phyloP scores from a whole-genome alignment of 352 stramenopile genomes.

The Globisporangium barbulae region DNA sequence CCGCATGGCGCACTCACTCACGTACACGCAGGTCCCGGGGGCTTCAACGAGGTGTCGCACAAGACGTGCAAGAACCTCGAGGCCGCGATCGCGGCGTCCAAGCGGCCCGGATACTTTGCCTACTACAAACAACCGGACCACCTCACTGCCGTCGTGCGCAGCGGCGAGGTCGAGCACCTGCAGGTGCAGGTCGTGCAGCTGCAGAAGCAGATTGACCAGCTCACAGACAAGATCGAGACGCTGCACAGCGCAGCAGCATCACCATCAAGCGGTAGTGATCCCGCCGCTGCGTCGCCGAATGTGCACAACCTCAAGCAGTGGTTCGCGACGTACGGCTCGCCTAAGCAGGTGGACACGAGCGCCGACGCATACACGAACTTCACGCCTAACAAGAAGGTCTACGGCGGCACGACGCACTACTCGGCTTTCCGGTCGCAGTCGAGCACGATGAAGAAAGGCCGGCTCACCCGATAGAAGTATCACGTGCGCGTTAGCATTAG shows the following conservation, averaged over 20 bases:
- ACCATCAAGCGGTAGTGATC: background rate
- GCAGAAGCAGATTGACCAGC: conserved; percentile 70
- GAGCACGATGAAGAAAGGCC: conserved; percentile 74
- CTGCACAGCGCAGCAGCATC: conserved; percentile 7
- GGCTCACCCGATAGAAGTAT: conserved; percentile 51
- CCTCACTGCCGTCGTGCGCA: conserved; percentile 44
- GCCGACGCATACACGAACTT: conserved; percentile 63
- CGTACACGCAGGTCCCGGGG: conserved; percentile 32
- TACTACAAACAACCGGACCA: conserved; percentile 73
- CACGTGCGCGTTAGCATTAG: background rate
- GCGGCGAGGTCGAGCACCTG: conserved; percentile 56
- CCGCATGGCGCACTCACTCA: background rate
- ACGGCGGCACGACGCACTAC: conserved; percentile 75
- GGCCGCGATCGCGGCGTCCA: conserved; percentile 68
- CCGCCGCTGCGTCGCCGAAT: conserved; percentile 9
- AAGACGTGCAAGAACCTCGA: conserved; percentile 84
- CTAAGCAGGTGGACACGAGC: conserved; percentile 33
- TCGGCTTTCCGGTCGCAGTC: conserved; percentile 60
- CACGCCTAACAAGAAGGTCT: conserved; percentile 63
- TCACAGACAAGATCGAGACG: conserved; percentile 48
- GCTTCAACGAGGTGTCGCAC: conserved; percentile 70
- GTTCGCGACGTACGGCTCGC: conserved; percentile 62
- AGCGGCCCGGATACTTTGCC: conserved; percentile 65
- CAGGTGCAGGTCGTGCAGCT: conserved; percentile 55
- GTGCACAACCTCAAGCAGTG: conserved; percentile 72